Conservation (phyloP, 83 land plant genomes). For the Larix sibirica region DNA sequence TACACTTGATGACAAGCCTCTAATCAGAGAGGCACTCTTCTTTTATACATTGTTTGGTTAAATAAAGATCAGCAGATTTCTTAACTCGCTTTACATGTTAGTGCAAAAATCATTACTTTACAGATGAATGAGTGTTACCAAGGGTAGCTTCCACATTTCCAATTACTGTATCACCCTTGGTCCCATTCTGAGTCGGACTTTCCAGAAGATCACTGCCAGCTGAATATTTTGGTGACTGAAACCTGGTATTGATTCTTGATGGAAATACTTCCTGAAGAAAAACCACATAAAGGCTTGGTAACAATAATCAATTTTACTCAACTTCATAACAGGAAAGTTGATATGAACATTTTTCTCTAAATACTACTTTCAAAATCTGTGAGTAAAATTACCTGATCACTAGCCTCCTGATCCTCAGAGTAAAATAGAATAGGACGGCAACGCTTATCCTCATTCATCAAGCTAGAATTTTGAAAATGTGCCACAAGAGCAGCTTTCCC, state of each 20-base stretch:
- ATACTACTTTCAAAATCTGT: not conserved
- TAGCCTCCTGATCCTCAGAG: constrained; percentile 85
- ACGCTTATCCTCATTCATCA: constrained; percentile 95
- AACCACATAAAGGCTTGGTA: not conserved
- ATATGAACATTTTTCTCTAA: not conserved
- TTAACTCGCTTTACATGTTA: no score
- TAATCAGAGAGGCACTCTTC: not conserved
- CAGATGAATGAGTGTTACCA: not conserved
- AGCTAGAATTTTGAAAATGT: constrained; percentile 88
- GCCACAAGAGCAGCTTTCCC: constrained; percentile 87
- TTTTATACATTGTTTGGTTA: not conserved
- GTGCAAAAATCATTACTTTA: not conserved
- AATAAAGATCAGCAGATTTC: no score
- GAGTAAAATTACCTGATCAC: constrained; percentile 69
- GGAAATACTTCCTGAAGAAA: constrained; percentile 38
- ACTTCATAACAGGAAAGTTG: no score
- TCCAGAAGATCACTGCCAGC: not conserved
- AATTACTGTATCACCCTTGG: not conserved
- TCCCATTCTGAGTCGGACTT: not conserved
- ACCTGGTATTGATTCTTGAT: constrained; percentile 21
- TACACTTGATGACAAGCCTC: no score
- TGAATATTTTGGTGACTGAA: constrained; percentile 7
- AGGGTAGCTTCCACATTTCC: not conserved
- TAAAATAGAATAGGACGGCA: constrained; percentile 93
- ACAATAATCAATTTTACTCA: no score